These are phyloP conservation scores for Pneumocystis carinii DNA, from an alignment of 1,139 yeast genomes.

Conservation along the genomic window DNA sequence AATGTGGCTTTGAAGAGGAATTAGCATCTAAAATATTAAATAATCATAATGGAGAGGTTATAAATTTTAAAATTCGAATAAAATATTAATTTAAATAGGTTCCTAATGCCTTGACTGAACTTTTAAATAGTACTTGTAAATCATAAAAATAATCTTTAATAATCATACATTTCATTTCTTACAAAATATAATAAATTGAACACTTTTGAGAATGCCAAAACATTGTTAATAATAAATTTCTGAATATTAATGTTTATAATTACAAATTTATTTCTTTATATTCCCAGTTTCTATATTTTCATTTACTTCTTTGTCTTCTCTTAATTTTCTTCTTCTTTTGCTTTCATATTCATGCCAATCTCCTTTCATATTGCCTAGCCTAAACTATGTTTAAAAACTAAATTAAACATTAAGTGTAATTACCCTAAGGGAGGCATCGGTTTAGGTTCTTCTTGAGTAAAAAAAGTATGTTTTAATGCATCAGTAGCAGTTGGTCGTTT, in stretches of 20 bases:
- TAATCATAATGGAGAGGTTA: background rate
- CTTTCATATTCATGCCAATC: slow-evolving; percentile 99
- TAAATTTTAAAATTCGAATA: background rate
- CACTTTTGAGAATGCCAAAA: background rate
- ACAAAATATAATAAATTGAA: background rate
- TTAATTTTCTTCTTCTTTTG: slow-evolving; percentile 36
- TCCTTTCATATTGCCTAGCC: slow-evolving; percentile 42
- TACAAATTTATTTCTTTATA: background rate
- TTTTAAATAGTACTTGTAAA: background rate
- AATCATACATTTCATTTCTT: background rate
- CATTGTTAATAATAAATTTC: background rate
- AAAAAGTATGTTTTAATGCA: slow-evolving; percentile 55
- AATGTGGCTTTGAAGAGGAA: background rate
- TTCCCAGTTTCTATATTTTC: background rate
- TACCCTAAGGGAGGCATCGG: slow-evolving; percentile 35
- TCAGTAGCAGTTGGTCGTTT: slow-evolving; percentile 46
- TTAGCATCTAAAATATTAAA: background rate
- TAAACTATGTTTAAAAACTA: background rate
- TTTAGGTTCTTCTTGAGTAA: slow-evolving; percentile 44
- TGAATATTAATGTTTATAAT: background rate
- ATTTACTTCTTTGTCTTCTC: background rate
- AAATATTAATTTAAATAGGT: background rate
- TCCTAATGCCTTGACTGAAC: background rate
- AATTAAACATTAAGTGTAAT: background rate
- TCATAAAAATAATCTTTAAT: background rate